A percentile compares a stretch with the other conserved stretches of the same genome.
Evolutionary conservation across 805 yeast species (phyloP).

Genomic region (Ogataea trehaloabstinens): DNA sequence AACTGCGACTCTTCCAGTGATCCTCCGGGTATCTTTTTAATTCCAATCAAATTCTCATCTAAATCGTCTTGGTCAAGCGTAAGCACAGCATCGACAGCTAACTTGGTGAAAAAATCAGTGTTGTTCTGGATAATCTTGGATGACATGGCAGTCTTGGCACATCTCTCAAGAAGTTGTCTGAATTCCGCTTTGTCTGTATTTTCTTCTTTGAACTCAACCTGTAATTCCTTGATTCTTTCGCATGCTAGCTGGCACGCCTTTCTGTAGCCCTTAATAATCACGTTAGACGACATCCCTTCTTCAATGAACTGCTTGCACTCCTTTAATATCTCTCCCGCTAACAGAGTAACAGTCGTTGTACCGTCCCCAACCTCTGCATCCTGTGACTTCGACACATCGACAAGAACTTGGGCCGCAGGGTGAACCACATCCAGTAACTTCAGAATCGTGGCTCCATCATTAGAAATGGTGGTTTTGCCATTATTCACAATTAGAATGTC

Average conservation of each 20-base stretch:
- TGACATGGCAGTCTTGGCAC: constrained; percentile 97
- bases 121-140: constrained; percentile 89
- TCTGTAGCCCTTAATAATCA: constrained; percentile 83
- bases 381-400: constrained; percentile 91
- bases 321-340: constrained; percentile 92
- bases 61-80: constrained; percentile 80
- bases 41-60: constrained; percentile 88
- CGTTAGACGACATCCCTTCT: constrained; percentile 92
- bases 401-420: constrained; percentile 96
- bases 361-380: constrained; percentile 99
- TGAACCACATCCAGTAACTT: constrained; percentile 92
- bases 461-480: constrained; percentile 92
- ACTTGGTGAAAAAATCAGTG: constrained; percentile 84
- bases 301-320: constrained; percentile 90
- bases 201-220: constrained; percentile 58
- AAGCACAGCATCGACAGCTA: constrained; percentile 95
- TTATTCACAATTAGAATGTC: constrained; percentile 87
- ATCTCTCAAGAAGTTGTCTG: constrained; percentile 77
- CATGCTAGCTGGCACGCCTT: constrained; percentile 79
- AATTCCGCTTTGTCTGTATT: constrained; percentile 51
- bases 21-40: constrained; percentile 94
- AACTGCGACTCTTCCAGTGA: constrained; percentile 90
- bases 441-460: constrained; percentile 97
- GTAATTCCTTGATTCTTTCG: constrained; percentile 66
- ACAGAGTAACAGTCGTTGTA: constrained; percentile 89